Conservation (phyloP, 108 stramenopile genomes). For the Skeletonema grethae region DNA sequence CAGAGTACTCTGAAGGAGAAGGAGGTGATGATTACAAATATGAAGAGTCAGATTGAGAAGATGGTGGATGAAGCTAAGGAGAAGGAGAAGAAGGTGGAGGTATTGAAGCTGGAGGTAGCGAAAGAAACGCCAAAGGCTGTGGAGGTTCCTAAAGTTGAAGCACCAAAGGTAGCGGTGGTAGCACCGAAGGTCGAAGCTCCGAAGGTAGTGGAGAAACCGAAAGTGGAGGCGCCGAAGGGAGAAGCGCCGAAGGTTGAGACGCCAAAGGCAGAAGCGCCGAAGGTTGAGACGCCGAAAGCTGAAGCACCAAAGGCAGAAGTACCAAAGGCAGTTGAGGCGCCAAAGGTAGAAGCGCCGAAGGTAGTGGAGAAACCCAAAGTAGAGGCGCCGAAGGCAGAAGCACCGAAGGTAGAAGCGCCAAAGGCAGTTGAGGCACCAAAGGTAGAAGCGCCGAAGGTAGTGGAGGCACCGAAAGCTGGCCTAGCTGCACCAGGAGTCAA, state of each 20-base stretch:
- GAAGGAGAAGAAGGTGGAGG: background rate
- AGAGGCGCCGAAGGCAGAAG: background rate
- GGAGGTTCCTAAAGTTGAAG: background rate
- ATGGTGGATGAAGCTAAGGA: background rate
- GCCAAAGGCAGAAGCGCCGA: background rate
- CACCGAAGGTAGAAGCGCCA: background rate
- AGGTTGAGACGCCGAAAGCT: background rate
- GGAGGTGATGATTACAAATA: conserved; percentile 6
- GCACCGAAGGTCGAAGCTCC: background rate
- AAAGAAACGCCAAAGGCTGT: background rate
- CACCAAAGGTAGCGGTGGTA: background rate
- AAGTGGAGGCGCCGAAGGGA: no score
- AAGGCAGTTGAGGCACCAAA: background rate
- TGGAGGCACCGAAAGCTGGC: background rate
- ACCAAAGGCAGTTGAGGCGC: background rate
- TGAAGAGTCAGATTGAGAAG: conserved; percentile 4
- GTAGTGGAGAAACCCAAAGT: background rate
- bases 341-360: background rate
- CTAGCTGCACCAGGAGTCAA: background rate
- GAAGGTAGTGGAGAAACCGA: no score
- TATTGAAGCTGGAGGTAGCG: background rate
- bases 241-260: no score
- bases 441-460: background rate
- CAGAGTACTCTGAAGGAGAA: background rate
- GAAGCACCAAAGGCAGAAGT: background rate